Evolutionary conservation across 2,329 filamentous ascomycete genomes (phyloP).

Genomic region (Fusarium sp.): DNA sequence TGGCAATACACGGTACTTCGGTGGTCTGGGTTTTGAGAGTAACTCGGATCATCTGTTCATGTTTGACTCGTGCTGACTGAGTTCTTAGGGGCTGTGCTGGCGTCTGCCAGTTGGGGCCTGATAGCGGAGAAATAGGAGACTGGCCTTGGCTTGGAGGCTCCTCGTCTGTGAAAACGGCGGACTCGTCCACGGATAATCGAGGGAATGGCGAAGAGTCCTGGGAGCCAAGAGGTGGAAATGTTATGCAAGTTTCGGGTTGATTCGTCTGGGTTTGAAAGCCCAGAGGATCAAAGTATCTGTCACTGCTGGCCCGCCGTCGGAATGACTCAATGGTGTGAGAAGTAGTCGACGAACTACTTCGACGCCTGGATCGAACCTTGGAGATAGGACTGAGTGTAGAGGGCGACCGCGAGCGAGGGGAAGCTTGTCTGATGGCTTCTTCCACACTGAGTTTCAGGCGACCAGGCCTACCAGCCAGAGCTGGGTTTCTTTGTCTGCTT

Average conservation of each 20-base stretch:
- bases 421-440: slow-evolving; percentile 14
- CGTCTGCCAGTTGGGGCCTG: slow-evolving; percentile 3
- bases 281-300: slow-evolving; percentile 1
- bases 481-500: slow-evolving; percentile 20
- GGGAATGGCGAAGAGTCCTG: slow-evolving; percentile 14
- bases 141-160: slow-evolving; percentile 14
- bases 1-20: slow-evolving; percentile 29
- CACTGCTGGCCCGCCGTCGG: not conserved
- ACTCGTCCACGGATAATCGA: not conserved
- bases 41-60: slow-evolving; percentile 32
- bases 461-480: slow-evolving; percentile 4
- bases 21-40: slow-evolving; percentile 21
- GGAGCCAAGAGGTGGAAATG: slow-evolving; percentile 2
- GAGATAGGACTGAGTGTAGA: slow-evolving; percentile 22
- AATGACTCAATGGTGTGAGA: not conserved
- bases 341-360: slow-evolving; percentile 7
- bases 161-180: slow-evolving; percentile 9
- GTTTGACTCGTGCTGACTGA: slow-evolving; percentile 23
- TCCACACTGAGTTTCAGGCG: slow-evolving; percentile 10
- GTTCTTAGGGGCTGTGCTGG: slow-evolving; percentile 9
- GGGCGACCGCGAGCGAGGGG: slow-evolving; percentile 24
- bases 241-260: not conserved
- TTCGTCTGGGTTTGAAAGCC: not conserved
- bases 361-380: slow-evolving; percentile 7
- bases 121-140: slow-evolving; percentile 21